These are phyloP conservation scores for Sphaerulina populicola DNA, from an alignment of 2,329 filamentous ascomycete species.

Conservation along the genomic window DNA sequence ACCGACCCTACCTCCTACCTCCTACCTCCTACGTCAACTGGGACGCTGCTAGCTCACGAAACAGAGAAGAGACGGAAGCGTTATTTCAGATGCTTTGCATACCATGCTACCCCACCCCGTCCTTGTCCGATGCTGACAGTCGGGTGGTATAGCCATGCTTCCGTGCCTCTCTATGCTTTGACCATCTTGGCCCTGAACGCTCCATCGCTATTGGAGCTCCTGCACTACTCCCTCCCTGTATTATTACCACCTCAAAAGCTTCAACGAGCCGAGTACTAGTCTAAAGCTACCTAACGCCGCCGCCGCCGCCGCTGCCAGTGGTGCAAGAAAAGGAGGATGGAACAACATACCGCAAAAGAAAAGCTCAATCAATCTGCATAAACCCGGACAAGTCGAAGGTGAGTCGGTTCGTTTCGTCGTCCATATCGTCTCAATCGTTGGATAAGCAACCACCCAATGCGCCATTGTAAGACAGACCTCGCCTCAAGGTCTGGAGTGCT, in stretches of 20 bases:
- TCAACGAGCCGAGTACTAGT: slow-evolving; percentile 11
- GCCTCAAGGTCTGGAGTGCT: slow-evolving; percentile 12
- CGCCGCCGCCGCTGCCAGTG: not conserved
- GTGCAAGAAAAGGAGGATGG: slow-evolving; percentile 12
- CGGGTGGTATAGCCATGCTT: slow-evolving; percentile 3
- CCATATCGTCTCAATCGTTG: slow-evolving; percentile 20
- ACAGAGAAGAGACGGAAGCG: not conserved
- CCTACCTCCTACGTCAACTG: slow-evolving; percentile 1
- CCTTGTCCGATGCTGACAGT: slow-evolving; percentile 8
- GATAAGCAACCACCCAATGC: slow-evolving; percentile 16
- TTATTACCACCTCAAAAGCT: slow-evolving; percentile 9
- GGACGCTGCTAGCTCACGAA: not conserved
- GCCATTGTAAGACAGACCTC: slow-evolving; percentile 16
- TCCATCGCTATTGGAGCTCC: slow-evolving; percentile 7
- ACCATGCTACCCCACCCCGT: slow-evolving; percentile 19
- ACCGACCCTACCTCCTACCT: too few species aligned
- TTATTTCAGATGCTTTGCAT: slow-evolving; percentile 13
- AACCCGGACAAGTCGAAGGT: slow-evolving; percentile 16
- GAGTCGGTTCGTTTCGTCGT: slow-evolving; percentile 22
- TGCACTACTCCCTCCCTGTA: slow-evolving; percentile 4
- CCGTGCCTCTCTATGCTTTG: slow-evolving; percentile 10
- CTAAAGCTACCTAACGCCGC: not conserved
- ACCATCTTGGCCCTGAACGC: slow-evolving; percentile 3
- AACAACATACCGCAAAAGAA: slow-evolving; percentile 21
- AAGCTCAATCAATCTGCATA: slow-evolving; percentile 12